Percentiles rank a stretch among this genome's conserved stretches.
These are phyloP conservation scores for Aurifilum marmelostoma DNA, from an alignment of 2,329 filamentous ascomycete species.

Conservation along the genomic window DNA sequence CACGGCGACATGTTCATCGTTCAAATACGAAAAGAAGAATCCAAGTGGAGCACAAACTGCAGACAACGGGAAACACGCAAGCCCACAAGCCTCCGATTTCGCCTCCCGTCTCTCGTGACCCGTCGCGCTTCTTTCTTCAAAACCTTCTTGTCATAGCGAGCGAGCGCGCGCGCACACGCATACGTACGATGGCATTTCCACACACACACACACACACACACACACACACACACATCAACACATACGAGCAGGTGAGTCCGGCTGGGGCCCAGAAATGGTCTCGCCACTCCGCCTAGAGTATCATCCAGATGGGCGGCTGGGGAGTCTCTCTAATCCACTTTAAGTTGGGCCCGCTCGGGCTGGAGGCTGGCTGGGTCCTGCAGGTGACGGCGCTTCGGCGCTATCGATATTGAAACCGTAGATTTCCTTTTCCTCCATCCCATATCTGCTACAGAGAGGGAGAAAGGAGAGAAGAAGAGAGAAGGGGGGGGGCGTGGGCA, in stretches of 20 bases:
- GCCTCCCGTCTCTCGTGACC: neutral
- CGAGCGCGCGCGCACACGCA: neutral
- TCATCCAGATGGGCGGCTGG: neutral
- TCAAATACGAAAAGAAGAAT: too few relatives aligned
- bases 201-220: neutral
- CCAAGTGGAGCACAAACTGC: neutral
- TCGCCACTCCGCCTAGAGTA: constrained; percentile 8
- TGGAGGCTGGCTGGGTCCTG: neutral
- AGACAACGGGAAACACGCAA: neutral
- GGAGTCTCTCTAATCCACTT: constrained; percentile 1
- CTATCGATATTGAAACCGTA: neutral
- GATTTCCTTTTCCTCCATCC: too few relatives aligned
- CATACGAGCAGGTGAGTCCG: neutral
- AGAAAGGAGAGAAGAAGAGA: neutral
- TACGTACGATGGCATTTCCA: neutral
- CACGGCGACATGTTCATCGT: neutral
- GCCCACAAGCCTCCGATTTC: neutral
- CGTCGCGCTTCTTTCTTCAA: neutral
- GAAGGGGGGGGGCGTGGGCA: neutral
- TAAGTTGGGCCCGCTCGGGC: neutral
- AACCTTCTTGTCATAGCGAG: neutral
- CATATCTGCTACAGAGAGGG: neutral
- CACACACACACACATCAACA: neutral
- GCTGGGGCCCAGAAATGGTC: neutral
- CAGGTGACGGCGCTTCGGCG: constrained; percentile 9